Conservation (phyloP, 306 rosid genomes). For the Sesbania bispinosa region DNA sequence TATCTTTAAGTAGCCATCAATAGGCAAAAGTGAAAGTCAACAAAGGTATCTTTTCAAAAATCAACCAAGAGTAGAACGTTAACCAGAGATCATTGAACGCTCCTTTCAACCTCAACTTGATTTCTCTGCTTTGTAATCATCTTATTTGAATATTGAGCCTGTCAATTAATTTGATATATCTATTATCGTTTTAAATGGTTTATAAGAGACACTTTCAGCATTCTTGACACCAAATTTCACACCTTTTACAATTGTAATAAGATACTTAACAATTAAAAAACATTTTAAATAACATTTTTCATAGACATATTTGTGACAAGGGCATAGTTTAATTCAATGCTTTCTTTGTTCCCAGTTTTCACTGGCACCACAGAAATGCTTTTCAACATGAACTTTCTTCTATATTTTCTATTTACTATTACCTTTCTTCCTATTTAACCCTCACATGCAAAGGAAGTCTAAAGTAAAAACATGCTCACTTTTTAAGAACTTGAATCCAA, state of each 20-base stretch:
- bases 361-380: not conserved
- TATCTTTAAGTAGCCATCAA: conserved; percentile 1
- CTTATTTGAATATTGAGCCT: not conserved
- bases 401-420: not conserved
- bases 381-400: conserved; percentile 1
- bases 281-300: not conserved
- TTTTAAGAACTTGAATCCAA: conserved; percentile 22
- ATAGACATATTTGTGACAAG: not conserved
- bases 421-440: not conserved
- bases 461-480: no score
- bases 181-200: not conserved
- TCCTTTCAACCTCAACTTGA: not conserved
- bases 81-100: not conserved
- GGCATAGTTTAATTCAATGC: not conserved
- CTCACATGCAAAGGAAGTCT: no score
- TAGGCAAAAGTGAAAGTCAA: conserved; percentile 1
- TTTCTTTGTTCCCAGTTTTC: not conserved
- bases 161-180: not conserved
- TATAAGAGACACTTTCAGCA: not conserved
- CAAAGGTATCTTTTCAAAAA: not conserved
- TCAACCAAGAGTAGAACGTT: not conserved
- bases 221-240: not conserved
- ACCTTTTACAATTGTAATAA: not conserved
- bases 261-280: not conserved
- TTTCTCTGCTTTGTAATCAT: conserved; percentile 7